A percentile compares a stretch with the other conserved stretches of the same genome.
phyloP scores from a whole-genome alignment of 2,329 filamentous ascomycete genomes.

The Diaporthe vaccinii region DNA sequence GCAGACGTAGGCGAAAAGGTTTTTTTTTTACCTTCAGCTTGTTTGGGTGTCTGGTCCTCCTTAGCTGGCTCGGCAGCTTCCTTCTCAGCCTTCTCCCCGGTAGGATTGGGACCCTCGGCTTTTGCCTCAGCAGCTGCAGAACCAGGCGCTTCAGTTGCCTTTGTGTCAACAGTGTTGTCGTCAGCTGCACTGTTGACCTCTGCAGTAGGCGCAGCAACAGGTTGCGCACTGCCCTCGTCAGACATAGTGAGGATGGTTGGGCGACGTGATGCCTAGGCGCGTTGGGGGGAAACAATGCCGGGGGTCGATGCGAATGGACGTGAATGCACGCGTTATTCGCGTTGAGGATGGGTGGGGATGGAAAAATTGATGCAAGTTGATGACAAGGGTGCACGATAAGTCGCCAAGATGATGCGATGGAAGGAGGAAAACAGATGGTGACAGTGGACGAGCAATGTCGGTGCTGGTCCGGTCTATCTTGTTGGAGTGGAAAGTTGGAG shows the following conservation, averaged over 20 bases:
- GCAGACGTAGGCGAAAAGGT: background rate
- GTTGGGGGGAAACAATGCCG: constrained; percentile 39
- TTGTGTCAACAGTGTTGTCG: constrained; percentile 32
- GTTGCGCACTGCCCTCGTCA: constrained; percentile 44
- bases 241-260: constrained; percentile 45
- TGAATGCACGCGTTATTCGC: constrained; percentile 43
- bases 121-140: constrained; percentile 40
- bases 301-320: constrained; percentile 32
- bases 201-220: constrained; percentile 41
- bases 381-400: constrained; percentile 28
- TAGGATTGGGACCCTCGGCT: constrained; percentile 36
- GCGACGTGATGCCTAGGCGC: constrained; percentile 47
- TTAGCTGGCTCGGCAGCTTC: constrained; percentile 35
- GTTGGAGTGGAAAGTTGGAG: constrained; percentile 41
- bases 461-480: constrained; percentile 33
- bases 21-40: constrained; percentile 45
- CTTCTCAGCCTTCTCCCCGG: constrained; percentile 34
- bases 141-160: constrained; percentile 23
- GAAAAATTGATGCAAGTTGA: constrained; percentile 37
- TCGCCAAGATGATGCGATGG: constrained; percentile 29
- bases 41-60: constrained; percentile 41
- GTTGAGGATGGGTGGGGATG: constrained; percentile 39
- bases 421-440: constrained; percentile 27
- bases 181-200: constrained; percentile 24
- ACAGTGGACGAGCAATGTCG: constrained; percentile 33